These are phyloP conservation scores for Pleurotus pulmonarius DNA, from an alignment of 768 basidiomycete species.

Conservation along the genomic window DNA sequence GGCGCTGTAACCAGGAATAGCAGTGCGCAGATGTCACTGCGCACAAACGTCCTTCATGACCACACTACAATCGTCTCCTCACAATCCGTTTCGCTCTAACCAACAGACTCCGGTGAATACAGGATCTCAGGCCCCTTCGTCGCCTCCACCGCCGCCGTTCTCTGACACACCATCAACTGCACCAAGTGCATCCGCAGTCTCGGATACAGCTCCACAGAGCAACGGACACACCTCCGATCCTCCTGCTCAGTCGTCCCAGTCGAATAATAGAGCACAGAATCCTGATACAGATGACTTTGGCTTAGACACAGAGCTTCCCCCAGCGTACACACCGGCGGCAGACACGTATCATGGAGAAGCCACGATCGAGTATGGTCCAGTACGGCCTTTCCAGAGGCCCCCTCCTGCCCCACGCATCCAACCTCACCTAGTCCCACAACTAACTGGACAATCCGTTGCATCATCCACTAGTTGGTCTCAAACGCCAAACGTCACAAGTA, in stretches of 20 bases:
- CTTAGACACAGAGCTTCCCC: constrained; percentile 56
- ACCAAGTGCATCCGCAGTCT: constrained; percentile 3
- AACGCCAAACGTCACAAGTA: too few species aligned
- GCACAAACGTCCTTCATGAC: background rate
- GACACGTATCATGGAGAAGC: constrained; percentile 53
- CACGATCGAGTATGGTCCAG: constrained; percentile 56
- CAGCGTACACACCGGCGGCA: constrained; percentile 63
- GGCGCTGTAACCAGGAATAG: background rate
- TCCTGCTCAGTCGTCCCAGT: background rate
- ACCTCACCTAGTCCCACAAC: constrained; percentile 12
- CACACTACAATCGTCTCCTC: background rate
- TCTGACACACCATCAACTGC: background rate
- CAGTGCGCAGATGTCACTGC: background rate
- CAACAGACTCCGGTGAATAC: constrained; percentile 1
- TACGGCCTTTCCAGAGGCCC: constrained; percentile 20
- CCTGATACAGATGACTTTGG: constrained; percentile 4
- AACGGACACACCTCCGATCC: background rate
- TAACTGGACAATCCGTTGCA: constrained; percentile 12
- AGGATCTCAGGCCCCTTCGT: background rate
- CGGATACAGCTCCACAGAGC: background rate
- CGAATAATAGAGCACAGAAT: background rate
- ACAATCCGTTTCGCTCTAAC: constrained; percentile 8
- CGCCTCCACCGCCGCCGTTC: constrained; percentile 9
- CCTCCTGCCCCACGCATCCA: constrained; percentile 21
- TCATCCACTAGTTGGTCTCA: constrained; percentile 13